Conservation (phyloP, 331 rosid species). For the Rosa hybrid region DNA sequence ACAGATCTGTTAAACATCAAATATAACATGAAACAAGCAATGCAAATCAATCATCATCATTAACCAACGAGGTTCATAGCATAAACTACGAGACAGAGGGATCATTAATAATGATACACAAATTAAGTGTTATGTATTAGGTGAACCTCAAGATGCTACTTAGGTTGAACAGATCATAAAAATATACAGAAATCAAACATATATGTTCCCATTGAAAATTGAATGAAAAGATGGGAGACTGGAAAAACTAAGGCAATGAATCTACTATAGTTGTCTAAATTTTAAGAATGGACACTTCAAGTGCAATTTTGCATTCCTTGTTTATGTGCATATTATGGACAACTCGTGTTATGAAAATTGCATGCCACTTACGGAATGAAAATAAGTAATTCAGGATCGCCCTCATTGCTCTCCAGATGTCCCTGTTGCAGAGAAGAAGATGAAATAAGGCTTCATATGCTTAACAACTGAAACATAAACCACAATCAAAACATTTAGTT, state of each 20-base stretch:
- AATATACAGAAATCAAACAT: background rate
- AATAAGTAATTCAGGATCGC: slow-evolving; percentile 96
- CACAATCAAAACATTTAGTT: background rate
- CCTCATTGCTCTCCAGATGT: slow-evolving; percentile 91
- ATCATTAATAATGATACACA: background rate
- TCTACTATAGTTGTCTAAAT: background rate
- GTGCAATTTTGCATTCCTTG: background rate
- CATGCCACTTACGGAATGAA: slow-evolving; percentile 71
- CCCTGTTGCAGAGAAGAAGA: slow-evolving; percentile 50
- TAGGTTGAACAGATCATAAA: background rate
- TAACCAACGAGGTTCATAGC: background rate
- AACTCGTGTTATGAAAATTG: slow-evolving; percentile 4
- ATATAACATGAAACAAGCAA: background rate
- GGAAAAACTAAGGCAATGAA: background rate
- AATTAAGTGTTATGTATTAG: background rate
- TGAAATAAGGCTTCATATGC: slow-evolving; percentile 13
- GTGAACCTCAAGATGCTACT: background rate
- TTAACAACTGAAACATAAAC: background rate
- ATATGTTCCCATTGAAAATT: background rate
- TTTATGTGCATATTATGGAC: background rate
- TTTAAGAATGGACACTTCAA: background rate
- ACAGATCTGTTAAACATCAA: background rate
- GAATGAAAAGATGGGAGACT: background rate
- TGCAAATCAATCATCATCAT: background rate
- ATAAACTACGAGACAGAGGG: background rate